Percentiles rank a stretch among this genome's conserved stretches.
Conservation (phyloP, 1,284 basidiomycete genomes). For the Moniliella sp. region DNA sequence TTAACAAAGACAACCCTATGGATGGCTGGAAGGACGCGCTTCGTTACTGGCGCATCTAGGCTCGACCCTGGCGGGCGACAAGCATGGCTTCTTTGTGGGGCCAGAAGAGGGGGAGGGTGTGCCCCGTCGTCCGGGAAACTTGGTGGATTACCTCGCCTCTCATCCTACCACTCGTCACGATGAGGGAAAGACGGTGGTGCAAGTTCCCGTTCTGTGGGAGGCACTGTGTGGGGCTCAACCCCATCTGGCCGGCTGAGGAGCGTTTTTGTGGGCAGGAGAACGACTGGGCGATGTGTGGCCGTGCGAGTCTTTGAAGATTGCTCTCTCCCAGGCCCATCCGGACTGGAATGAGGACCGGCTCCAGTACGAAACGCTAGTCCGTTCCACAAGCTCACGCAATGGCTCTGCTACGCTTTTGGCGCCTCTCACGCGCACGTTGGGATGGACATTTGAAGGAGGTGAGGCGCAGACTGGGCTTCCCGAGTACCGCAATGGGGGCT, state of each 20-base stretch:
- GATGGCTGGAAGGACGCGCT: constrained; percentile 63
- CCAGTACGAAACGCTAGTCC: constrained; percentile 55
- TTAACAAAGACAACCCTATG: constrained; percentile 59
- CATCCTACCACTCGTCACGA: constrained; percentile 29
- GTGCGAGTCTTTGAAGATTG: constrained; percentile 5
- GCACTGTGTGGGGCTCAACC: constrained; percentile 54
- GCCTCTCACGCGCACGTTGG: constrained; percentile 36
- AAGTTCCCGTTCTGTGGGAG: constrained; percentile 45
- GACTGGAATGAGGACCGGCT: too few species aligned
- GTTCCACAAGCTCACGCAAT: constrained; percentile 79
- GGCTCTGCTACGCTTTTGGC: constrained; percentile 38
- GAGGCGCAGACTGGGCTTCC: constrained; percentile 50
- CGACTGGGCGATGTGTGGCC: constrained; percentile 77
- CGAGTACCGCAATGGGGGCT: constrained; percentile 42
- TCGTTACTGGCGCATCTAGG: constrained; percentile 38
- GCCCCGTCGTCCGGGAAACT: constrained; percentile 4
- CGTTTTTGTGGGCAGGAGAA: constrained; percentile 45
- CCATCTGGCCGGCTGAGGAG: constrained; percentile 87
- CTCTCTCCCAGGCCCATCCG: too few species aligned
- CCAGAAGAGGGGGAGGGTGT: constrained; percentile 2
- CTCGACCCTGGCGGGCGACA: constrained; percentile 7
- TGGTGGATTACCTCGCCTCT: constrained; percentile 46
- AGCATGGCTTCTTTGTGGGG: constrained; percentile 11
- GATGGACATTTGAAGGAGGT: constrained; percentile 53
- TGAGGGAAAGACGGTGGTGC: constrained; percentile 18